phyloP scores from a whole-genome alignment of 2,329 filamentous ascomycete genomes.

The Diaporthe batatas region DNA sequence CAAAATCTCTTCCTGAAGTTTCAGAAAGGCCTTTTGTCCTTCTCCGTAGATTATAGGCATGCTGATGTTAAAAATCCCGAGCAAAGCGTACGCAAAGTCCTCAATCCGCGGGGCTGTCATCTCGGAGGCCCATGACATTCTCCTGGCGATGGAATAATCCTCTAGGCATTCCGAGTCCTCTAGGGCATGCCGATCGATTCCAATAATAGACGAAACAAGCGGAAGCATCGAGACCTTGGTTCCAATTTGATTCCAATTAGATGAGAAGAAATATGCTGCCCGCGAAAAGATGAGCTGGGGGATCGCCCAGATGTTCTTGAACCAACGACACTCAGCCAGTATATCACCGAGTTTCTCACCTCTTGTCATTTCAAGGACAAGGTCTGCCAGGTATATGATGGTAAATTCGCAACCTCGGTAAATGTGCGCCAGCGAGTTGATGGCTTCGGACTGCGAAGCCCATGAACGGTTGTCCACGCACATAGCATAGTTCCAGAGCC shows the following conservation, averaged over 20 bases:
- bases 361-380: neutral
- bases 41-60: constrained; percentile 37
- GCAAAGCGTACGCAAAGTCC: constrained; percentile 37
- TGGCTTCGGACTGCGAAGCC: constrained; percentile 21
- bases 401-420: neutral
- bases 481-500: constrained; percentile 28
- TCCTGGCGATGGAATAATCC: constrained; percentile 20
- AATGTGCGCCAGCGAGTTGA: constrained; percentile 7
- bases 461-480: constrained; percentile 25
- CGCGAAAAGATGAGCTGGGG: neutral
- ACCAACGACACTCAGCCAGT: constrained; percentile 12
- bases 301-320: constrained; percentile 13
- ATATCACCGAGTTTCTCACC: neutral
- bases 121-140: constrained; percentile 33
- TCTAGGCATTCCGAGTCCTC: neutral
- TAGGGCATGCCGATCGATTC: neutral
- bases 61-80: constrained; percentile 38
- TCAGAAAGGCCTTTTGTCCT: constrained; percentile 10
- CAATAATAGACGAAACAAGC: neutral
- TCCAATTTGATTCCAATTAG: neutral
- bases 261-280: neutral
- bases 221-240: neutral
- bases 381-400: constrained; percentile 29
- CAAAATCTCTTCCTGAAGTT: constrained; percentile 38
- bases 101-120: constrained; percentile 12